Percentiles rank a stretch among this genome's conserved stretches.
These are phyloP conservation scores for Metschnikowia dekortorum DNA, from an alignment of 805 yeast genomes.

Conservation along the genomic window DNA sequence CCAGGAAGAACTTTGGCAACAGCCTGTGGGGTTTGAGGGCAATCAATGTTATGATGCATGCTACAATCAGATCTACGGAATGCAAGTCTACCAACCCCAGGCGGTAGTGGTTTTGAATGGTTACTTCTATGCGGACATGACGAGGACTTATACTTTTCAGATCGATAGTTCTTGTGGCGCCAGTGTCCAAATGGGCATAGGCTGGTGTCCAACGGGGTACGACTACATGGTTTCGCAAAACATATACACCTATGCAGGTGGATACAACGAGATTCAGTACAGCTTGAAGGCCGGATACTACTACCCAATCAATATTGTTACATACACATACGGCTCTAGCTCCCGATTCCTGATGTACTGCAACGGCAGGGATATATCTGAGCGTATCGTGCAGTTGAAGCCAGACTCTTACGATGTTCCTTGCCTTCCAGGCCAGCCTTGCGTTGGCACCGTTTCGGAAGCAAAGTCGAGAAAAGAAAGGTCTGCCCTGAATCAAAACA, in stretches of 20 bases:
- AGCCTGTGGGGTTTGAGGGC: neutral
- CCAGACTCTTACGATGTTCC: neutral
- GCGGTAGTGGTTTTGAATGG: neutral
- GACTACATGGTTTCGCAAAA: neutral
- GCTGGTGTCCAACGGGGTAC: neutral
- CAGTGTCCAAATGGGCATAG: neutral
- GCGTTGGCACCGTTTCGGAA: neutral
- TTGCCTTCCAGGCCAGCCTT: neutral
- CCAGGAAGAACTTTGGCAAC: neutral
- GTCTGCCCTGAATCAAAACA: neutral
- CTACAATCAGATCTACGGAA: neutral
- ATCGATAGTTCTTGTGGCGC: neutral
- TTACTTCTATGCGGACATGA: neutral
- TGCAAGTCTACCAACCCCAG: neutral
- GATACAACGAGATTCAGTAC: neutral
- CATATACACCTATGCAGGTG: neutral
- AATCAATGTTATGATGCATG: neutral
- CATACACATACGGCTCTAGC: neutral
- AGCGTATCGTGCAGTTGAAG: neutral
- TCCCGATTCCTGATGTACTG: neutral
- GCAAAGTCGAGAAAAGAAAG: too few species aligned
- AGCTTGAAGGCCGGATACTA: neutral
- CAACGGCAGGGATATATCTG: neutral
- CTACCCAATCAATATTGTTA: neutral
- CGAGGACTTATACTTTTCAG: neutral